Evolutionary conservation across 2,329 filamentous ascomycete species (phyloP).

Genomic region (Ceratocystis eucalypticola): DNA sequence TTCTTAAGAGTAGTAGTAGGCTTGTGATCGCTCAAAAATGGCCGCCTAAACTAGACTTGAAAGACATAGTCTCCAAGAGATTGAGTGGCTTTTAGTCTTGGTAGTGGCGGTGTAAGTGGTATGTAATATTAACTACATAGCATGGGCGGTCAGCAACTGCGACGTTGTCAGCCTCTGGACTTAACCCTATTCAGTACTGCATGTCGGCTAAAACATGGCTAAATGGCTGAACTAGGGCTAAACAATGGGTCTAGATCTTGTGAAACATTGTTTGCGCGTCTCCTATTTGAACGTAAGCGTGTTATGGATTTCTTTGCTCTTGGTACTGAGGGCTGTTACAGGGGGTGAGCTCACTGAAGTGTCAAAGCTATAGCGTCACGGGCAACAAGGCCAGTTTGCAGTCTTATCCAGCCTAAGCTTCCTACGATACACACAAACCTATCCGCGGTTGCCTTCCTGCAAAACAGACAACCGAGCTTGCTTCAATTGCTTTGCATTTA

Average conservation of each 20-base stretch:
- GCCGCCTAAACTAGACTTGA: not conserved
- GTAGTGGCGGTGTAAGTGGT: not conserved
- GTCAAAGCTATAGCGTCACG: not conserved
- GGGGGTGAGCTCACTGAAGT: not conserved
- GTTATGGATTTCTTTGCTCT: not conserved
- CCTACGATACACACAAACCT: not conserved
- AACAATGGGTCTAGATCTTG: not conserved
- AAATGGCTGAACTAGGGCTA: not conserved
- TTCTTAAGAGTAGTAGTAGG: not conserved
- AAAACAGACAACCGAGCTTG: not conserved
- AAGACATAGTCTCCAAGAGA: not conserved
- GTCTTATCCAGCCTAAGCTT: not conserved
- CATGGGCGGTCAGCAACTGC: not conserved
- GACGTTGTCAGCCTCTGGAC: not conserved
- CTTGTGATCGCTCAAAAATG: not conserved
- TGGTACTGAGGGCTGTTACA: not conserved
- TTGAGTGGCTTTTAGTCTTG: not conserved
- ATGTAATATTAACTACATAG: not conserved
- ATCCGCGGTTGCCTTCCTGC: not conserved
- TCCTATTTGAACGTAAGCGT: not conserved
- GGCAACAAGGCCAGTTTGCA: constrained; percentile 9
- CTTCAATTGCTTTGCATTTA: not conserved
- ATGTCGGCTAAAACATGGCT: not conserved
- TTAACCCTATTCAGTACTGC: not conserved
- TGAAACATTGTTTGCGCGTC: not conserved